Percentiles rank a stretch among this genome's conserved stretches.
Evolutionary conservation across 2,329 filamentous ascomycete species (phyloP).

Genomic region (Bipolaris gigantea): DNA sequence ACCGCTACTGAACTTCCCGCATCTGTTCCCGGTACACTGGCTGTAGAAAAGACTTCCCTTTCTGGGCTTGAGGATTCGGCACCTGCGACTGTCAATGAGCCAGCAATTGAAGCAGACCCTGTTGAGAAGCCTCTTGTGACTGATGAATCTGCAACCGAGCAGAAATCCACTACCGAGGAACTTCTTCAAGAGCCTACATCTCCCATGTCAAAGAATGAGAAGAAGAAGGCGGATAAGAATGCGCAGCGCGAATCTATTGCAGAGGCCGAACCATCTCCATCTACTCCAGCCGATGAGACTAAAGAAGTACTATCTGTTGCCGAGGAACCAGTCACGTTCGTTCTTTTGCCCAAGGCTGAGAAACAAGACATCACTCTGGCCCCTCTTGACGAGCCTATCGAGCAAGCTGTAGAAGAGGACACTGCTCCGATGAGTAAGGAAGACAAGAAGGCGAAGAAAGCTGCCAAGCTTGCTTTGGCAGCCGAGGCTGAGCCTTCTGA

Average conservation of each 20-base stretch:
- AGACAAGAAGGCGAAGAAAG: conserved; percentile 30
- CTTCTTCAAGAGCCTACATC: background rate
- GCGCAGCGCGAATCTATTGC: conserved; percentile 18
- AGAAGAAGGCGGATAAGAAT: conserved; percentile 27
- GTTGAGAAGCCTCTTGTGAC: background rate
- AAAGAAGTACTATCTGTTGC: background rate
- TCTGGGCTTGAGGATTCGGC: background rate
- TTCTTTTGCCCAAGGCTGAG: background rate
- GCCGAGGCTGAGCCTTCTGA: conserved; percentile 6
- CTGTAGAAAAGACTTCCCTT: background rate
- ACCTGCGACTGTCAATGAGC: background rate
- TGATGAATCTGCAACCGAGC: background rate
- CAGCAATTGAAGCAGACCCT: background rate
- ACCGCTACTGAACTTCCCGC: background rate
- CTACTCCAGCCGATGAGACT: conserved; percentile 7
- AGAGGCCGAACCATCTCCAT: conserved; percentile 11
- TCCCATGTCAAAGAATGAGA: conserved; percentile 20
- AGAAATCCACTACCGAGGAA: conserved; percentile 5
- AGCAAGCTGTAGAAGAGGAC: conserved; percentile 8
- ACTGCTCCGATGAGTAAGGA: conserved; percentile 17
- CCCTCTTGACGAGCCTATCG: background rate
- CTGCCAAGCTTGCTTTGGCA: conserved; percentile 15
- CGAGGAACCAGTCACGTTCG: background rate
- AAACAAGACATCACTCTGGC: background rate
- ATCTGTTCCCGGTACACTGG: background rate